Evolutionary conservation across 1,139 yeast species (phyloP).

Genomic region (Pichia sp.): DNA sequence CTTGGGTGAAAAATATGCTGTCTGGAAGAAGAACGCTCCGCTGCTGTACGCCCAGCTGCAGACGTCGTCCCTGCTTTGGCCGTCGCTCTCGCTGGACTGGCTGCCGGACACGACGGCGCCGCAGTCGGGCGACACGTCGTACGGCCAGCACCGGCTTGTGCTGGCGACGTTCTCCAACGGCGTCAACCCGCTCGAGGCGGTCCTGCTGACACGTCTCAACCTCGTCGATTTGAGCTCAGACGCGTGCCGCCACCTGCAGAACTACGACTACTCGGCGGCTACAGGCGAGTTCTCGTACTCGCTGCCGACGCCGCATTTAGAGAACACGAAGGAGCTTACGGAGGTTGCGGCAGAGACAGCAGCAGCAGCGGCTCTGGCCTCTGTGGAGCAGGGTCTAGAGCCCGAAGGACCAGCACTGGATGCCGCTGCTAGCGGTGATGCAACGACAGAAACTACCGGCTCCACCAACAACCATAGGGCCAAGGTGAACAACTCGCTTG

Average conservation of each 20-base stretch:
- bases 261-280: slow-evolving; percentile 17
- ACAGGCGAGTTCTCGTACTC: slow-evolving; percentile 28
- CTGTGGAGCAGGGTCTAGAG: not conserved
- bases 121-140: slow-evolving; percentile 8
- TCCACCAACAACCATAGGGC: too few species aligned
- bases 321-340: slow-evolving; percentile 9
- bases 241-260: slow-evolving; percentile 14
- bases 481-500: slow-evolving; percentile 37
- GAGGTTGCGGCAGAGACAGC: not conserved
- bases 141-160: slow-evolving; percentile 26
- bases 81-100: slow-evolving; percentile 51
- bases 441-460: too few species aligned
- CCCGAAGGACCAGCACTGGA: not conserved
- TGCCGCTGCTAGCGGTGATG: not conserved
- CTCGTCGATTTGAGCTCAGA: not conserved
- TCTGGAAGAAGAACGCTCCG: slow-evolving; percentile 57
- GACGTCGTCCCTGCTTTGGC: slow-evolving; percentile 52
- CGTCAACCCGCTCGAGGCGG: slow-evolving; percentile 23
- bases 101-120: slow-evolving; percentile 40
- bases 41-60: slow-evolving; percentile 47
- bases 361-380: not conserved
- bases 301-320: slow-evolving; percentile 12
- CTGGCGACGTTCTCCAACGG: slow-evolving; percentile 32
- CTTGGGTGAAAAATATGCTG: slow-evolving; percentile 6
- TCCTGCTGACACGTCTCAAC: slow-evolving; percentile 17